phyloP scores from a whole-genome alignment of 2,329 filamentous ascomycete species.

The Ceratocystis harringtonii region DNA sequence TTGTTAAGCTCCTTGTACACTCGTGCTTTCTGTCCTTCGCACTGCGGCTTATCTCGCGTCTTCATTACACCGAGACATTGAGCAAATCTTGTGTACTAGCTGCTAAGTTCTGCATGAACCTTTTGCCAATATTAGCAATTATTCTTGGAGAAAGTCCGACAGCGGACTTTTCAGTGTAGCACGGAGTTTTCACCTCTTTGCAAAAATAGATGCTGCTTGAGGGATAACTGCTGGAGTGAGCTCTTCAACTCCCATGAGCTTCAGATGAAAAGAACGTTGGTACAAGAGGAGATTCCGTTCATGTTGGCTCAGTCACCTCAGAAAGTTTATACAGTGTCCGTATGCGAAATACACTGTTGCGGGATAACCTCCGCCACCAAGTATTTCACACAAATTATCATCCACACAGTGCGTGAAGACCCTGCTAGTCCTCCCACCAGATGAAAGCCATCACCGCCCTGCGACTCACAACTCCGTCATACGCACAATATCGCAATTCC shows the following conservation, averaged over 20 bases:
- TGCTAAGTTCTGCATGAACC: background rate
- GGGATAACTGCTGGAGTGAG: too few species aligned
- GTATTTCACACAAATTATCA: background rate
- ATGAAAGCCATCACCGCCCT: background rate
- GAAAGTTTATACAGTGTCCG: background rate
- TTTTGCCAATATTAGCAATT: background rate
- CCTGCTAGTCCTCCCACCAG: background rate
- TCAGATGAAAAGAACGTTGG: too few species aligned
- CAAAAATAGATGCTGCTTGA: background rate
- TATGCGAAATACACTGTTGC: background rate
- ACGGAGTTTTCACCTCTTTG: background rate
- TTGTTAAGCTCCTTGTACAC: too few species aligned
- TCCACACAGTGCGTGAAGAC: conserved; percentile 8
- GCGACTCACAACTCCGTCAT: background rate
- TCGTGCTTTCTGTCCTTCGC: background rate
- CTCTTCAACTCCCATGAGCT: too few species aligned
- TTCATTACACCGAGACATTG: background rate
- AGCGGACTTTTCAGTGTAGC: background rate
- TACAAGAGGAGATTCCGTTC: too few species aligned
- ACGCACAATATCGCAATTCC: background rate
- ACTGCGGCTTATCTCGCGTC: background rate
- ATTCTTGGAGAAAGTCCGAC: background rate
- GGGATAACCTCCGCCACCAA: background rate
- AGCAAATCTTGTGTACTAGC: background rate
- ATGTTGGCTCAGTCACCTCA: background rate